These are phyloP conservation scores for Pascua guehoae DNA, from an alignment of 1,284 basidiomycete genomes.

Conservation along the genomic window DNA sequence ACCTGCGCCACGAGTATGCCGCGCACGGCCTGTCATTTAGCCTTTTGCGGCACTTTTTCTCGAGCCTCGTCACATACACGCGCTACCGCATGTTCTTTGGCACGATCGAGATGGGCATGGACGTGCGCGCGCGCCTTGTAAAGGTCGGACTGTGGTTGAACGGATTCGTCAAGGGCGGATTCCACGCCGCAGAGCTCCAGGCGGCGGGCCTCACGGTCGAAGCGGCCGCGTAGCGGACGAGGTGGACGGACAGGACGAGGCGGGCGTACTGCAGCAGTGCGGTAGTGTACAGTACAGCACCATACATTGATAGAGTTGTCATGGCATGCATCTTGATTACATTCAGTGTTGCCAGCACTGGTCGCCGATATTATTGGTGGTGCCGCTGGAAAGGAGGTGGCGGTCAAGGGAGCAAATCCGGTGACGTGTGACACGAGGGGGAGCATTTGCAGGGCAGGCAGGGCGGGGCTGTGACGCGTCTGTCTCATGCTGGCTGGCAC, in stretches of 20 bases:
- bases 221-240: background rate
- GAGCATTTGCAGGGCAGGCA: no score
- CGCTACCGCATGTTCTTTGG: constrained; percentile 38
- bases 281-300: no score
- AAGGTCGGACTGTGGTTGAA: constrained; percentile 63
- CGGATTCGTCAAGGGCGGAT: constrained; percentile 37
- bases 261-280: background rate
- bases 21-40: constrained; percentile 23
- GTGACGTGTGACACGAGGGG: no score
- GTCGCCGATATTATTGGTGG: no score
- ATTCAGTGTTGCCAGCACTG: background rate
- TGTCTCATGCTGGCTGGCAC: no score
- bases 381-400: no score
- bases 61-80: constrained; percentile 21
- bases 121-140: constrained; percentile 61
- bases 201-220: constrained; percentile 34
- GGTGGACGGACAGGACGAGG: background rate
- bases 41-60: constrained; percentile 17
- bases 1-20: constrained; percentile 12
- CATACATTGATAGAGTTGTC: background rate
- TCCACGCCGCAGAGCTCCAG: constrained; percentile 31
- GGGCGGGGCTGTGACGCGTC: no score
- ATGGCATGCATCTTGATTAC: background rate
- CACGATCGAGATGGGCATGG: constrained; percentile 55
- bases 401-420: no score